These are phyloP conservation scores for Seiridium cupressi DNA, from an alignment of 2,329 filamentous ascomycete genomes.

Conservation along the genomic window DNA sequence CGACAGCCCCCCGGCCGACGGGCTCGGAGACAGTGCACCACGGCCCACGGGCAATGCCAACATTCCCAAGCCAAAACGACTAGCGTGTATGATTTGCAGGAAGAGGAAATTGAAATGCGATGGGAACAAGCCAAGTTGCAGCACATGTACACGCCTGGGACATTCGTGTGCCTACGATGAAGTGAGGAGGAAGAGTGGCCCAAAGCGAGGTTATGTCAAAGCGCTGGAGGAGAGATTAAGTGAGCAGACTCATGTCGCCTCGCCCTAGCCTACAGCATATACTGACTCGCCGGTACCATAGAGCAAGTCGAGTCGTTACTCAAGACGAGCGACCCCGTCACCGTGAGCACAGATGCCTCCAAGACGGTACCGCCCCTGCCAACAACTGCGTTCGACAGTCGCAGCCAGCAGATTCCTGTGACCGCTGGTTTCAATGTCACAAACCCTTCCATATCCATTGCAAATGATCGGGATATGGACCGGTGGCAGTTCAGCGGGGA, in stretches of 20 bases:
- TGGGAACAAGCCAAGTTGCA: constrained; percentile 78
- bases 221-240: constrained; percentile 88
- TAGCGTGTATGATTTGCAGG: constrained; percentile 91
- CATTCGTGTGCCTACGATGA: constrained; percentile 91
- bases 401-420: constrained; percentile 28
- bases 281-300: constrained; percentile 32
- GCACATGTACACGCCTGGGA: constrained; percentile 81
- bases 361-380: constrained; percentile 17
- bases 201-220: constrained; percentile 93
- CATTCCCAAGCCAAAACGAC: constrained; percentile 81
- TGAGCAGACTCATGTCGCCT: constrained; percentile 45
- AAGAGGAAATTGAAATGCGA: constrained; percentile 92
- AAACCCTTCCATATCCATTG: constrained; percentile 46
- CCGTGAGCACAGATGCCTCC: constrained; percentile 31
- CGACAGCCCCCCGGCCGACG: constrained; percentile 33
- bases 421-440: constrained; percentile 39
- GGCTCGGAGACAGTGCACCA: constrained; percentile 32
- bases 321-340: constrained; percentile 68
- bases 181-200: constrained; percentile 89
- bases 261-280: background rate
- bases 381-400: constrained; percentile 27
- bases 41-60: constrained; percentile 46
- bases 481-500: constrained; percentile 55
- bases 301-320: constrained; percentile 92
- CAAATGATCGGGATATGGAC: constrained; percentile 47